Evolutionary conservation across 2,329 filamentous ascomycete genomes (phyloP).

Genomic region (Penicillium janthinellum): DNA sequence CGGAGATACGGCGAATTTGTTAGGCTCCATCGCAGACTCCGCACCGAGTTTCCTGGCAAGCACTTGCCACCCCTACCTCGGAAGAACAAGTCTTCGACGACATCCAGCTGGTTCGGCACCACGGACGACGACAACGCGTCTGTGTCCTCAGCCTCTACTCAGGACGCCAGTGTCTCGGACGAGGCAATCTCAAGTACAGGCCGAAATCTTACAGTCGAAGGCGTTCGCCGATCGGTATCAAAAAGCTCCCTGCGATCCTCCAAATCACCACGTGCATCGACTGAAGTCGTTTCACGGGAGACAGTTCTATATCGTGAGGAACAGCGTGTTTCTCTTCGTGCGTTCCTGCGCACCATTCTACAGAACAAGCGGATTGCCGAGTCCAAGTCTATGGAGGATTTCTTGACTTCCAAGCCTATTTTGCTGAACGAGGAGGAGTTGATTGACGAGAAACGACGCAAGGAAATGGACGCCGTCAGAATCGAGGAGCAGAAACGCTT

Average conservation of each 20-base stretch:
- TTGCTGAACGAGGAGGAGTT: constrained; percentile 78
- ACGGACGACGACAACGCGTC: constrained; percentile 74
- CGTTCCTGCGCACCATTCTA: constrained; percentile 83
- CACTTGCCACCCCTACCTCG: constrained; percentile 81
- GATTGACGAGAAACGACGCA: constrained; percentile 76
- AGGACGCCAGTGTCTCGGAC: constrained; percentile 53
- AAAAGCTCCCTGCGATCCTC: constrained; percentile 33
- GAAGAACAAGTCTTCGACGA: constrained; percentile 83
- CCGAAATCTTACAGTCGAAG: constrained; percentile 35
- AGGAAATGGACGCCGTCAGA: constrained; percentile 80
- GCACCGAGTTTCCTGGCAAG: constrained; percentile 86
- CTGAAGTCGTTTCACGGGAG: constrained; percentile 49
- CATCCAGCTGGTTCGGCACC: constrained; percentile 61
- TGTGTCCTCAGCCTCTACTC: constrained; percentile 76
- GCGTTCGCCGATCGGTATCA: constrained; percentile 32
- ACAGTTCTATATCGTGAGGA: constrained; percentile 76
- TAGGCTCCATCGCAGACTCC: constrained; percentile 74
- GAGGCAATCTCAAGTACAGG: constrained; percentile 35
- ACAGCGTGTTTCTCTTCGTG: constrained; percentile 86
- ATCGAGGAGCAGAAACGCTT: constrained; percentile 92
- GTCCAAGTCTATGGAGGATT: constrained; percentile 81
- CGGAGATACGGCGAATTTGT: constrained; percentile 87
- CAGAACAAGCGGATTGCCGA: constrained; percentile 81
- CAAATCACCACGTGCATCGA: constrained; percentile 37
- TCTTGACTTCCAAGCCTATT: constrained; percentile 73